A percentile compares a stretch with the other conserved stretches of the same genome.
phyloP scores from a whole-genome alignment of 129 eudicot species.

The Cynara cardunculus region DNA sequence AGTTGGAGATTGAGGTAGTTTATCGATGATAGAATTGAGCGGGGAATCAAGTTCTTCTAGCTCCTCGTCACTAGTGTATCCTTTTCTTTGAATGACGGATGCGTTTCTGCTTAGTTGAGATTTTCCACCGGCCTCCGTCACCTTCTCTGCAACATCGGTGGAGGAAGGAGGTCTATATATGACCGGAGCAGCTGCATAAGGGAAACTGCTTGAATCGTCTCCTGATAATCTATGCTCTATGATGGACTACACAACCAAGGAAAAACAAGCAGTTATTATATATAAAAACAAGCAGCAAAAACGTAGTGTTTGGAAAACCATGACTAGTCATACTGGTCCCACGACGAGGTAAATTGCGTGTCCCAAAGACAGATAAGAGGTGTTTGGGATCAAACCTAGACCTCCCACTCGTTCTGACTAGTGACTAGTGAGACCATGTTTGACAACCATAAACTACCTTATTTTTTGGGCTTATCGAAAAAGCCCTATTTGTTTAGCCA shows the following conservation, averaged over 20 bases:
- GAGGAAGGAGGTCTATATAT: constrained; percentile 65
- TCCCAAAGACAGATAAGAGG: background rate
- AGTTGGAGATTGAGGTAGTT: constrained; percentile 46
- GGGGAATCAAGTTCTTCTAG: constrained; percentile 77
- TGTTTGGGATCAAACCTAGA: background rate
- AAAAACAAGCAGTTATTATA: background rate
- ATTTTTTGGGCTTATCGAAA: too few relatives aligned
- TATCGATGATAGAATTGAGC: constrained; percentile 52
- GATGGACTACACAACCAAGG: constrained; percentile 43
- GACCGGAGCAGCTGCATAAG: constrained; percentile 65
- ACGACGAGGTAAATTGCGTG: background rate
- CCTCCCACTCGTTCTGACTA: background rate
- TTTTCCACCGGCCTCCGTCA: constrained; percentile 47
- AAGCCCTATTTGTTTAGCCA: background rate
- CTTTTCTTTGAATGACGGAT: constrained; percentile 72
- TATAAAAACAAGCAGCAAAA: background rate
- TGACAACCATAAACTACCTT: background rate
- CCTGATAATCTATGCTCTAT: constrained; percentile 69
- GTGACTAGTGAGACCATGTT: background rate
- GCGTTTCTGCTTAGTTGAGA: constrained; percentile 45
- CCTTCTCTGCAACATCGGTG: constrained; percentile 52
- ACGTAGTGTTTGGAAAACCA: background rate
- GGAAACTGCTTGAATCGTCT: constrained; percentile 60
- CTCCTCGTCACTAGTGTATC: constrained; percentile 96
- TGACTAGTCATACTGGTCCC: background rate